Percentiles rank a stretch among this genome's conserved stretches.
Conservation (phyloP, 2,329 filamentous ascomycete genomes). For the Diaporthe ilicicola region DNA sequence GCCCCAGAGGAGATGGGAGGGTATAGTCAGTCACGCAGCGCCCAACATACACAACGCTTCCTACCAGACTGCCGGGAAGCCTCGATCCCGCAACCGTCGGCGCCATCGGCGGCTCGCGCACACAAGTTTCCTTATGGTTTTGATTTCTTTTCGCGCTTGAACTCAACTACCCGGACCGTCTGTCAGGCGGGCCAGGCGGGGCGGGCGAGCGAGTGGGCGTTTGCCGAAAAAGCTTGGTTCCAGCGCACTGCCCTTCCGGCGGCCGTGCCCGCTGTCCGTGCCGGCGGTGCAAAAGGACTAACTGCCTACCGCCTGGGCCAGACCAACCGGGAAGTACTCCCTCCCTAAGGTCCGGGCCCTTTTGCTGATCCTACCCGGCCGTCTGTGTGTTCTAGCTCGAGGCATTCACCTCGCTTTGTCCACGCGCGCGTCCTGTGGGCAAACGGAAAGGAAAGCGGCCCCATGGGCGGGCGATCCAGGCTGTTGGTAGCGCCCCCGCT, state of each 20-base stretch:
- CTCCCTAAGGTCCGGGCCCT: neutral
- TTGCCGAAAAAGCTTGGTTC: neutral
- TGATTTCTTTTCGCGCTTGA: neutral
- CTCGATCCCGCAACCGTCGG: conserved; percentile 8
- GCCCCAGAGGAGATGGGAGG: neutral
- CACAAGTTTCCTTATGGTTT: neutral
- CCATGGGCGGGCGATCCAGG: conserved; percentile 5
- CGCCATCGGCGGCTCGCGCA: conserved; percentile 17
- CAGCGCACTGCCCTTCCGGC: neutral
- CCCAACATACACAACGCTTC: too few species aligned
- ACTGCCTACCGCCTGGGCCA: conserved; percentile 3
- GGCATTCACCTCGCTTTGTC: neutral
- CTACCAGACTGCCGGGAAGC: conserved; percentile 10
- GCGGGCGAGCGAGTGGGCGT: too few species aligned
- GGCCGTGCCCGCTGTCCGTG: too few species aligned
- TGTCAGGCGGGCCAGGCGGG: neutral
- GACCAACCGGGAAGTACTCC: neutral
- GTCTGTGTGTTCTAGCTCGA: neutral
- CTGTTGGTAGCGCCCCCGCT: conserved; percentile 5
- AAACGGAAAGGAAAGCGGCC: neutral
- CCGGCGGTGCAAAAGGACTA: too few species aligned
- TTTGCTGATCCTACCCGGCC: neutral
- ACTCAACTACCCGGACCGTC: neutral
- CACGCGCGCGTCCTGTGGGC: neutral
- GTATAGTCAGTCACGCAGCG: neutral